Evolutionary conservation across 495 filamentous ascomycete species (phyloP), one percentile per base, ranked within the genome.

Genomic region (Aspergillus homomorphus): DNA sequence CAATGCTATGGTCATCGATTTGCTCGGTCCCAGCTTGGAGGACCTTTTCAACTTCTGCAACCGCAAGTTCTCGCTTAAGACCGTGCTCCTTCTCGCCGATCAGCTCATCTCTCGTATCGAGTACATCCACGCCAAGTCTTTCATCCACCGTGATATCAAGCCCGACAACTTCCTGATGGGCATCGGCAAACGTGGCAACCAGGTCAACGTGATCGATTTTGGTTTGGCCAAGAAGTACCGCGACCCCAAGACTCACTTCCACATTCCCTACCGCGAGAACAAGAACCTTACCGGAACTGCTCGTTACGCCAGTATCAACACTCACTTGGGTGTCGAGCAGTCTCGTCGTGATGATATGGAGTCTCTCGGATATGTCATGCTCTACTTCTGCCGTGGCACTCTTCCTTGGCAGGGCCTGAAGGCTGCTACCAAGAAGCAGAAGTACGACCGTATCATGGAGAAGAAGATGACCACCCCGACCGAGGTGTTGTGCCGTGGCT

Each of bases 1-100:
- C 85, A 98, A 99, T 77, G 95, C 95, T 68, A 99, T 99, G 95
- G 95, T 99, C 50, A 88, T 99, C 62, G 95, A 99, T 69, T 86
- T 99, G 18, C 89, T 99, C 42, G 95, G 95, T 52, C 95, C 95
- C 58, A 96, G 90, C 72, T 80, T 99, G 81, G 95, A 99, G 77
- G 95, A 99, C 72, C 82, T 99, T n/a, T 99, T 99, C 91, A 99
- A 99, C 85, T 99, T 99, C 76, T 99, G 95, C 87, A 99, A 98
- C 85, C 88, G 95, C 71, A 99, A 99, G 74, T 99, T 98, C 83
- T 96, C 94, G 10, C 78, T 99, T 63, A 99, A 99, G 88, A 99
- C 95, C n/a, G 95, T 99, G 43, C 80, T 99, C 16, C 86, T 99
- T 10, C 86, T 99, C 53, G 95, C 95, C 69, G 95, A 99, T 70